Base-by-base conservation (phyloP, 2,329 filamentous ascomycete genomes). In the Plenodomus tracheiphilus region DNA sequence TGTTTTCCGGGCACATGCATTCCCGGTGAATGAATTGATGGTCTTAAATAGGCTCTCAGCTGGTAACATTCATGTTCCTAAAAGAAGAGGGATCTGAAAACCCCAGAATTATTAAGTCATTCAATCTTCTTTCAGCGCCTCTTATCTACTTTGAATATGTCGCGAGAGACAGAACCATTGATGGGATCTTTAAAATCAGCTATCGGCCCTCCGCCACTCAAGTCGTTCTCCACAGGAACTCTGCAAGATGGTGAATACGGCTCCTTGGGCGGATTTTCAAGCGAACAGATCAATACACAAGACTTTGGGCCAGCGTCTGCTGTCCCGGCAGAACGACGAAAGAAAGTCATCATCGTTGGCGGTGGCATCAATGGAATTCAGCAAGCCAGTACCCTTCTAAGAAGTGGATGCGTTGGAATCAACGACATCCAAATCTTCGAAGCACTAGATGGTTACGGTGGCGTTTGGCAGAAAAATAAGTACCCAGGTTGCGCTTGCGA, bases 381-480 rank as follows among this genome's bases (percentile, higher is more conserved):
- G 19, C 41, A 43, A 43, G 41, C 41, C 8, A 43, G 16, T 19
- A 21, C 37, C 17, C 20, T 43, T 19, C 41, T 43, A 10, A 3
- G 21, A 19, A 16, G 3, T 22, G 17, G 41, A 2, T 25, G 10
- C 13, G 30, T 37, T 36, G 17, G 30, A 36, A 16, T 20, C 5
- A 21, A 43, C 21, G 30, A 43, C 9, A 43, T 43, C 4, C 30
- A 36, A 17, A 43, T 43, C 15, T 43, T 43, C 13, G 41, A 43
- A 17, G 22, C 35, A 11, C 19, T 39, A 20, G 35, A 45, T 28
- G 43, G 19, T 19, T 32, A 39, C 21, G 74, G 72, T 11, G 73
- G 73, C 6, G 75, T 73, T 1, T 68, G 65, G 65, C 54, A 66
- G 11, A 72, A 68, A 41, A 75, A 75, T 25, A 51, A 52, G 41